These are phyloP conservation scores for Ogataea parapolymorpha DNA, from an alignment of 805 yeast genomes.

Conservation along the genomic window DNA sequence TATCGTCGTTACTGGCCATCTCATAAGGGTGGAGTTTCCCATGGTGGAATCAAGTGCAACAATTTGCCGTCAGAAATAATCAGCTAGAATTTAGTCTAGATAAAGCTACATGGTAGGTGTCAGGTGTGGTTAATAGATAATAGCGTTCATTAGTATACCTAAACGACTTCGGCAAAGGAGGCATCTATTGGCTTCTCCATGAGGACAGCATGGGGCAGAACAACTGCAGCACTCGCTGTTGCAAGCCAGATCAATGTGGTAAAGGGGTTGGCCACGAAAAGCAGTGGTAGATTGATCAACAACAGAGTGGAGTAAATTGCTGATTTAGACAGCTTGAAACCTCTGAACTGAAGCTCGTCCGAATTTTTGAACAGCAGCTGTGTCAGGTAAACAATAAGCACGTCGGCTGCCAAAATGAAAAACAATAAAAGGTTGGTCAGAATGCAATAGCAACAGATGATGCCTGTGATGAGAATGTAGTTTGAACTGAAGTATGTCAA, in stretches of 20 bases:
- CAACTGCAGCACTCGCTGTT: slow-evolving; percentile 76
- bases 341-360: slow-evolving; percentile 28
- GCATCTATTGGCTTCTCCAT: slow-evolving; percentile 96
- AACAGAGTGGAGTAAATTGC: slow-evolving; percentile 83
- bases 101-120: background rate
- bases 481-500: slow-evolving; percentile 82
- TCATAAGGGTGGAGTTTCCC: background rate
- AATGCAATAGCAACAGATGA: slow-evolving; percentile 72
- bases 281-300: slow-evolving; percentile 50
- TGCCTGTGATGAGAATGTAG: slow-evolving; percentile 65
- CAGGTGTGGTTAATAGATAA: slow-evolving; percentile 1
- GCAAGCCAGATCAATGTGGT: slow-evolving; percentile 88
- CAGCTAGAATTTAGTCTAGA: too few relatives aligned
- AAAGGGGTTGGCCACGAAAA: slow-evolving; percentile 80
- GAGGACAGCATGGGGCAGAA: slow-evolving; percentile 82
- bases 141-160: slow-evolving; percentile 9
- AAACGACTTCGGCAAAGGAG: slow-evolving; percentile 73
- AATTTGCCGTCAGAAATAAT: slow-evolving; percentile 5
- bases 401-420: slow-evolving; percentile 58
- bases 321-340: slow-evolving; percentile 67
- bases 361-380: slow-evolving; percentile 30
- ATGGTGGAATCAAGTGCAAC: background rate
- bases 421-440: slow-evolving; percentile 78
- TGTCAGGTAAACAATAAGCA: slow-evolving; percentile 41
- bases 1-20: background rate